Evolutionary conservation across 1,139 yeast species (phyloP), one percentile per base, ranked within the genome.

Genomic region (Suhomyces taliae): DNA sequence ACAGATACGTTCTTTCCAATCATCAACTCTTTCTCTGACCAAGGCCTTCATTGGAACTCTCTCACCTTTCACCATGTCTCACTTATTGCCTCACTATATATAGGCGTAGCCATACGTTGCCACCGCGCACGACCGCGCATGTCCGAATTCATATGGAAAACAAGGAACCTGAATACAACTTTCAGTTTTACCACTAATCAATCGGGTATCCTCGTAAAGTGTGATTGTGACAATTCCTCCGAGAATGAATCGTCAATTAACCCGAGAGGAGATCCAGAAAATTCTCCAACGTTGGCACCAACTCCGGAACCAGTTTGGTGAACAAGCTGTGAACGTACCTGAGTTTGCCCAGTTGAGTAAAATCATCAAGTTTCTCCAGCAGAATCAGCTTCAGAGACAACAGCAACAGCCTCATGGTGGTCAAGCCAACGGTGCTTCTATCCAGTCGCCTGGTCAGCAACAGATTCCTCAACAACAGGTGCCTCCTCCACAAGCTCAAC

Each of bases 301-400:
- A 59, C 67, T 83, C 54, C 75, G 81, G 49, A 73, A 74, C 46
- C 85, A 83, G 57, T 81, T 72, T 57, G 87, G 88, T n/a, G 86
- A 82, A 40, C 81, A 77, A 53, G 88, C 83, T 1, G 74, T 75
- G 9, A 79, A 78, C 51, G 80, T 81, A 33, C 83, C 84, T 12
- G 88, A 83, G 64, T 83, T 79, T 60, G 74, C 78, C 39, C 83
- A 80, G 52, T 72, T 82, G 54, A 79, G 84, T 37, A 82, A 77
- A 55, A 69, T 81, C 45, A 68, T 83, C 50, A 79, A 79, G 57
- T 73, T 70, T 44, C 78, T 83, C 48, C 83, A 83, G 40, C 73
- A 67, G 47, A 78, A 74, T 49, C 78, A 73, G 39, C 59, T 51
- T 34, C 48, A 48, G 33, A 38, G 47, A 32, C 57, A 52, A 33